A percentile compares a stretch with the other conserved stretches of the same genome.
phyloP scores from a whole-genome alignment of 768 basidiomycete genomes.

The Tricholoma sp. region DNA sequence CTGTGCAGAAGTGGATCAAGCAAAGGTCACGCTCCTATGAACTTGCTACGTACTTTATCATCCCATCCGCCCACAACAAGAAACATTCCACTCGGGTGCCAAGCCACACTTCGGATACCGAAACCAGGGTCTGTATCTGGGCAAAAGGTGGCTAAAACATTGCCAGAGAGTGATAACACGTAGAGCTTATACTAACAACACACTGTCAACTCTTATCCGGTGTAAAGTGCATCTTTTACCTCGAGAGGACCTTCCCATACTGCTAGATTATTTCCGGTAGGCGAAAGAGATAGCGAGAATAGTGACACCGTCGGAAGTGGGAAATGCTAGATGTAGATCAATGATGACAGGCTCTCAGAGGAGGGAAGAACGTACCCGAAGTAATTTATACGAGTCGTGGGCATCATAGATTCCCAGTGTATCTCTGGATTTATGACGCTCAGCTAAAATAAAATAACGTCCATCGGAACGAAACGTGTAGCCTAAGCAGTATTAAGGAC shows the following conservation, averaged over 20 bases:
- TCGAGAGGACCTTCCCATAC: conserved; percentile 86
- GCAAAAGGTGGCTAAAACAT: conserved; percentile 57
- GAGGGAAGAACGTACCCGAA: conserved; percentile 46
- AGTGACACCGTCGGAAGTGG: conserved; percentile 71
- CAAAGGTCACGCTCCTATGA: not conserved
- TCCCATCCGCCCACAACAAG: conserved; percentile 85
- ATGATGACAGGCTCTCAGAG: not conserved
- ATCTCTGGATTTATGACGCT: conserved; percentile 88
- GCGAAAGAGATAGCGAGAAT: conserved; percentile 69
- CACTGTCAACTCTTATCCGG: conserved; percentile 2
- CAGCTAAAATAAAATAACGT: conserved; percentile 80
- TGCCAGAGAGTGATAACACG: conserved; percentile 63
- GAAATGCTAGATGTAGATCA: conserved; percentile 59
- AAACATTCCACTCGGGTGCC: conserved; percentile 86
- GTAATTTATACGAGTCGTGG: conserved; percentile 60
- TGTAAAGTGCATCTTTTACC: conserved; percentile 34
- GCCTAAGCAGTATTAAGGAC: conserved; percentile 36
- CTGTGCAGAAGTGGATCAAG: conserved; percentile 29
- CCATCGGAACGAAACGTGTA: conserved; percentile 78
- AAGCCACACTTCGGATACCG: conserved; percentile 72
- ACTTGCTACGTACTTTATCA: conserved; percentile 56
- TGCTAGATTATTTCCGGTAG: conserved; percentile 69
- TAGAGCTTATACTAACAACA: conserved; percentile 65
- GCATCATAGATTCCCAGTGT: conserved; percentile 82
- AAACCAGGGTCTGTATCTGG: conserved; percentile 78